phyloP scores from a whole-genome alignment of 352 stramenopile species.

The Hyaloperonospora arabidopsidis region DNA sequence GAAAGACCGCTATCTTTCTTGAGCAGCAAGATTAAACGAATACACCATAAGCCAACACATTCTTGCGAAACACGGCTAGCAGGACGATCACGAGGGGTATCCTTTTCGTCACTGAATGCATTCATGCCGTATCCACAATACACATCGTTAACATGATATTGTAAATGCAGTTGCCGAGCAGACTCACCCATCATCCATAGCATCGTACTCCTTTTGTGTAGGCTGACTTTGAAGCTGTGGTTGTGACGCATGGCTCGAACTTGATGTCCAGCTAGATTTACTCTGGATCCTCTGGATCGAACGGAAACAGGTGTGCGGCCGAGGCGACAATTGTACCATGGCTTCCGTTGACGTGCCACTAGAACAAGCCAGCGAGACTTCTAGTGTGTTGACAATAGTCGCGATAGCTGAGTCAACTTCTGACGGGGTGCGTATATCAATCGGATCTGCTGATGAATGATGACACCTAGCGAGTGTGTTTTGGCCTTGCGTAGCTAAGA shows the following conservation, averaged over 20 bases:
- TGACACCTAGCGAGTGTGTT: constrained; percentile 25
- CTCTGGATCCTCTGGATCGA: constrained; percentile 9
- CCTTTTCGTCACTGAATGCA: constrained; percentile 20
- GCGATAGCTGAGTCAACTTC: constrained; percentile 52
- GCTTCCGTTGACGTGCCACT: constrained; percentile 8
- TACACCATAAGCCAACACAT: constrained; percentile 55
- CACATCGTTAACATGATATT: constrained; percentile 1
- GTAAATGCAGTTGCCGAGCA: not conserved
- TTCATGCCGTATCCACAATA: constrained; percentile 1
- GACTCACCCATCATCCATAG: constrained; percentile 37
- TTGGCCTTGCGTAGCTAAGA: constrained; percentile 56
- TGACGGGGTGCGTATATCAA: constrained; percentile 48
- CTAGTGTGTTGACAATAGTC: constrained; percentile 40
- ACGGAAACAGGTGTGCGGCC: constrained; percentile 16
- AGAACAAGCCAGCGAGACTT: constrained; percentile 23
- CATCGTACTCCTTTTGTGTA: constrained; percentile 26
- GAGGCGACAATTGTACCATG: constrained; percentile 1
- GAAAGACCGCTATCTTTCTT: constrained; percentile 73
- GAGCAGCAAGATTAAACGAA: constrained; percentile 62
- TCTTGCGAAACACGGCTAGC: constrained; percentile 25
- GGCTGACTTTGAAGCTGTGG: constrained; percentile 11
- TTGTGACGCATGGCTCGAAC: constrained; percentile 1
- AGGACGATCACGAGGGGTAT: constrained; percentile 22
- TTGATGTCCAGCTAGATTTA: constrained; percentile 21
- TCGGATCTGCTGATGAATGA: constrained; percentile 51